These are phyloP conservation scores for Firmiana major DNA, from an alignment of 345 rosid genomes.

Conservation along the genomic window DNA sequence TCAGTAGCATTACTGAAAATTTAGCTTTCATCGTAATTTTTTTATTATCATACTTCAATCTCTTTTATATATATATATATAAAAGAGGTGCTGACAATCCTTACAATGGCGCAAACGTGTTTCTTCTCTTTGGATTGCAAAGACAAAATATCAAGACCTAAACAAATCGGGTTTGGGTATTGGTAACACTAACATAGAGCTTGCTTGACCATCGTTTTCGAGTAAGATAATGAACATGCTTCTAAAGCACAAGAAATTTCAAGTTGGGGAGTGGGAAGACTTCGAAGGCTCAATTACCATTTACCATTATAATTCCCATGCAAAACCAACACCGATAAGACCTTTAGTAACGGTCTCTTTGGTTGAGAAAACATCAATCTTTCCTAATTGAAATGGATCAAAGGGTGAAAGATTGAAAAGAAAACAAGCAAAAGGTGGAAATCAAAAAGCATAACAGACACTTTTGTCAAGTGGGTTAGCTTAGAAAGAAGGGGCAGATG, in stretches of 20 bases:
- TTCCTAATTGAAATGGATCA: not conserved
- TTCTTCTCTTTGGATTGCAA: not conserved
- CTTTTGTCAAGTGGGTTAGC: not conserved
- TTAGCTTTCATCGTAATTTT: no score
- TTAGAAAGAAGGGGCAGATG: conserved; percentile 2
- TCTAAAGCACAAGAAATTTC: not conserved
- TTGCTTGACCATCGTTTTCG: not conserved
- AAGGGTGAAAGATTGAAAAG: not conserved
- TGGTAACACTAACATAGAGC: not conserved
- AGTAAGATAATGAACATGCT: not conserved
- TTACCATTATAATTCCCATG: not conserved
- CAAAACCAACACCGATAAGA: not conserved
- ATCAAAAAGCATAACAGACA: not conserved
- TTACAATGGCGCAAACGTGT: not conserved
- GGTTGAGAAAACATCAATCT: not conserved
- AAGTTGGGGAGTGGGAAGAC: not conserved
- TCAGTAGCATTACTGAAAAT: not conserved
- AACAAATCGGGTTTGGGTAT: not conserved
- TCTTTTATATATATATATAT: no score
- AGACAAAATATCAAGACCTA: not conserved
- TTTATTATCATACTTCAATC: no score
- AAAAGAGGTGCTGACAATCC: no score
- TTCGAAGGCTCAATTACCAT: not conserved
- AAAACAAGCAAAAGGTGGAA: no score
- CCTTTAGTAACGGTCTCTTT: not conserved